phyloP scores from a whole-genome alignment of 306 rosid species.

The apple (Malus domestica) region DNA sequence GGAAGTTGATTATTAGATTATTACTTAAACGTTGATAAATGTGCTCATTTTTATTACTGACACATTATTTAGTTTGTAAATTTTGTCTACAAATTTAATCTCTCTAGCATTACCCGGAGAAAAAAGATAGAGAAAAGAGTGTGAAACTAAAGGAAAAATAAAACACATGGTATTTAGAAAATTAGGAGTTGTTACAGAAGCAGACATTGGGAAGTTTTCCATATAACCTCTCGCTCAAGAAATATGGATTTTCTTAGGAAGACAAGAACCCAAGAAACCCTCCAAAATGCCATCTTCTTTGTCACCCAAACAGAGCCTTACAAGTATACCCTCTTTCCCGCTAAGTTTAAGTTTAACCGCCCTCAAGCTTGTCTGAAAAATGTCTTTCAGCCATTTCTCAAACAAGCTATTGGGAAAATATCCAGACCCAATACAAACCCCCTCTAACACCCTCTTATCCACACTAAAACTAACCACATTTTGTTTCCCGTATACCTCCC shows the following conservation, averaged over 20 bases:
- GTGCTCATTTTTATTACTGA: no score
- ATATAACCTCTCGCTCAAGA: constrained; percentile 34
- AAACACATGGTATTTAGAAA: constrained; percentile 48
- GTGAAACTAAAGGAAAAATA: background rate
- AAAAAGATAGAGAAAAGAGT: background rate
- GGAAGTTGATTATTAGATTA: no score
- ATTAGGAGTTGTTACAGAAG: constrained; percentile 54
- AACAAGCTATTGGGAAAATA: constrained; percentile 69
- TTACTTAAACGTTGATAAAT: no score
- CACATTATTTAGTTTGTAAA: no score
- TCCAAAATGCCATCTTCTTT: constrained; percentile 54
- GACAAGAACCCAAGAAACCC: constrained; percentile 69
- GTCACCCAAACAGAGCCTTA: constrained; percentile 80
- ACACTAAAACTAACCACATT: constrained; percentile 48
- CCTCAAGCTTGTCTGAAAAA: constrained; percentile 62
- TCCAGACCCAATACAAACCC: constrained; percentile 51
- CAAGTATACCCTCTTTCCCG: constrained; percentile 60
- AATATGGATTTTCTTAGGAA: constrained; percentile 69
- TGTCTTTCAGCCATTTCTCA: constrained; percentile 85
- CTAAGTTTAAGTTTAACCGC: constrained; percentile 46
- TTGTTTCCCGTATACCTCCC: constrained; percentile 38
- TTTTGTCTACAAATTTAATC: no score
- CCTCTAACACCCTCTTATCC: constrained; percentile 68
- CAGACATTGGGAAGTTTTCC: constrained; percentile 30
- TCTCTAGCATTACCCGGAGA: no score